These are phyloP conservation scores for Protomyces macrosporus DNA, from an alignment of 1,139 yeast genomes.

Conservation along the genomic window DNA sequence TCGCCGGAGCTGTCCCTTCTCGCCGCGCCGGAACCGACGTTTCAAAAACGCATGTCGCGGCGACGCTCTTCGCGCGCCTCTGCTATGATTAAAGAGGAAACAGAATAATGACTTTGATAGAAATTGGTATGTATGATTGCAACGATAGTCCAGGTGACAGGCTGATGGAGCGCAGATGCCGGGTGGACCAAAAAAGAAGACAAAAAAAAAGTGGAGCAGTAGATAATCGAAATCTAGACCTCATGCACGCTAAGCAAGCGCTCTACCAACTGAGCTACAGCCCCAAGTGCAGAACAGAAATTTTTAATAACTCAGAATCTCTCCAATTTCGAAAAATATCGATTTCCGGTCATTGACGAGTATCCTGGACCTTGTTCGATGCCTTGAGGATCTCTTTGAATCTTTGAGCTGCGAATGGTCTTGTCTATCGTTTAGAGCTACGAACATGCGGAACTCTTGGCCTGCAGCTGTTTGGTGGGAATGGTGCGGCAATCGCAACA, in stretches of 20 bases:
- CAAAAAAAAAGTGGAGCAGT: slow-evolving; percentile 20
- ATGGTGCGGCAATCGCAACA: too few relatives aligned
- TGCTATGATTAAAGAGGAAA: background rate
- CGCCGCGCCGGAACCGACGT: background rate
- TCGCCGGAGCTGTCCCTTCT: background rate
- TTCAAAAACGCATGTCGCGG: background rate
- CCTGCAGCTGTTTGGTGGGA: too few relatives aligned
- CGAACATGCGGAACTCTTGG: too few relatives aligned
- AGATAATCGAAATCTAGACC: slow-evolving; percentile 24
- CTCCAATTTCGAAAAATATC: too few relatives aligned
- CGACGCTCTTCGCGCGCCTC: background rate
- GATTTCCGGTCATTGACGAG: too few relatives aligned
- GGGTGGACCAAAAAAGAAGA: background rate
- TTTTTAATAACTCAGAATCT: too few relatives aligned
- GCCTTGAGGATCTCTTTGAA: too few relatives aligned
- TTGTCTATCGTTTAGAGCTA: too few relatives aligned
- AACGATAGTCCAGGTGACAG: background rate
- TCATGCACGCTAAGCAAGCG: slow-evolving; percentile 25
- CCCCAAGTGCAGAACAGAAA: background rate
- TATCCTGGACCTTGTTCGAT: too few relatives aligned
- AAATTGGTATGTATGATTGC: background rate
- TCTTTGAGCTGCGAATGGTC: too few relatives aligned
- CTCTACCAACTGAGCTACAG: slow-evolving; percentile 24
- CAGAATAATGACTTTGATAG: background rate
- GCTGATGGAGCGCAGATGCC: background rate